Conservation (phyloP, 2,329 filamentous ascomycete genomes). For the Talaromyces sp. region DNA sequence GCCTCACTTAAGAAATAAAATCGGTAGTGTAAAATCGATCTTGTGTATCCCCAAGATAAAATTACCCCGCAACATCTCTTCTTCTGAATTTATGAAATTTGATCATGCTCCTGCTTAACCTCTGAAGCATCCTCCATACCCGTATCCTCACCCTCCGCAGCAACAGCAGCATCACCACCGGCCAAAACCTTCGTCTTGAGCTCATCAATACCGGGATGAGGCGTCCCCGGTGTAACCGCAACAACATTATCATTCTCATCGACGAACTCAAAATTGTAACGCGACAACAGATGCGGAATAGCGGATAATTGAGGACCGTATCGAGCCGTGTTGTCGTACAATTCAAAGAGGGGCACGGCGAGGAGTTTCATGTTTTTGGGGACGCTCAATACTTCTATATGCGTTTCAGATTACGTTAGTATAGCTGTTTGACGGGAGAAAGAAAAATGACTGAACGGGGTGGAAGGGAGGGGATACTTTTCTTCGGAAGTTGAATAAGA, state of each 20-base stretch:
- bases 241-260: constrained; percentile 88
- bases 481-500: constrained; percentile 88
- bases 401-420: neutral
- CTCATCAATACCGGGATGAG: constrained; percentile 52
- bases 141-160: constrained; percentile 27
- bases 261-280: constrained; percentile 97
- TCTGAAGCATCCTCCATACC: constrained; percentile 31
- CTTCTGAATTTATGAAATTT: constrained; percentile 3
- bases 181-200: constrained; percentile 63
- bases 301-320: constrained; percentile 96
- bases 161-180: constrained; percentile 41
- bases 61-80: too few relatives aligned
- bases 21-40: too few relatives aligned
- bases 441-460: neutral
- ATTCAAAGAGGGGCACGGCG: constrained; percentile 91
- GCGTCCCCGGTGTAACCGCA: constrained; percentile 72
- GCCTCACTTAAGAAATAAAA: neutral
- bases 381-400: constrained; percentile 86
- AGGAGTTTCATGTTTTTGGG: constrained; percentile 99
- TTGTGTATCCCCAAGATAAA: neutral
- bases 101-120: constrained; percentile 3
- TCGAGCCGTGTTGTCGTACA: constrained; percentile 93
- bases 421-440: neutral
- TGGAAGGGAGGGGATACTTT: constrained; percentile 58
- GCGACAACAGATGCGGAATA: constrained; percentile 87